phyloP scores from a whole-genome alignment of 192 early-diverging fungal genomes.

The Linnemannia elongata region DNA sequence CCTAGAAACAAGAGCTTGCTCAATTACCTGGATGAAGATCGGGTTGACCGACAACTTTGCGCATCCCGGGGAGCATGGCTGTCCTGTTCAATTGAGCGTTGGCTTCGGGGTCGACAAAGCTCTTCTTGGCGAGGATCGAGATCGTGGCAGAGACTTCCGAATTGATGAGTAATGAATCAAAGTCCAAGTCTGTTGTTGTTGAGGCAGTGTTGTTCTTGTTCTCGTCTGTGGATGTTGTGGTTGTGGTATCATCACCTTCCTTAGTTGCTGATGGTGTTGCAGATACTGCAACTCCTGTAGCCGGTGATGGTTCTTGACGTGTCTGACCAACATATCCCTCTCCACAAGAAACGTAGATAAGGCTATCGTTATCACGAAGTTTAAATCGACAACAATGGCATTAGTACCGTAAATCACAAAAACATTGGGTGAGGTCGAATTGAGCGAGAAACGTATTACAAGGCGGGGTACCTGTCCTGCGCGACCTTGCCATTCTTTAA shows the following conservation, averaged over 20 bases:
- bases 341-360: constrained; percentile 64
- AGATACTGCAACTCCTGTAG: neutral
- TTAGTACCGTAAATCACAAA: neutral
- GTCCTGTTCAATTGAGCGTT: constrained; percentile 61
- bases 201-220: neutral
- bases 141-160: constrained; percentile 46
- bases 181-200: neutral
- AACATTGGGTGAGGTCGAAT: neutral
- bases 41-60: constrained; percentile 64
- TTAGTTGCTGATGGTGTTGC: neutral
- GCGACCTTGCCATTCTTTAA: constrained; percentile 40
- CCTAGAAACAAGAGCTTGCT: neutral
- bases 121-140: constrained; percentile 57
- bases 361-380: constrained; percentile 10
- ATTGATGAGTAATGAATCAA: constrained; percentile 9
- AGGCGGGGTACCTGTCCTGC: constrained; percentile 54
- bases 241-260: neutral
- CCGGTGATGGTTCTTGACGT: constrained; percentile 18
- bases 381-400: neutral
- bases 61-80: constrained; percentile 60
- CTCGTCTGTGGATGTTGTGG: neutral
- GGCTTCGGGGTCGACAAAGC: constrained; percentile 61
- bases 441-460: too few relatives aligned
- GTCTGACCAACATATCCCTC: constrained; percentile 64
- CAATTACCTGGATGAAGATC: constrained; percentile 66